A percentile compares a stretch with the other conserved stretches of the same genome.
Conservation (phyloP, 441 rosid genomes). For the Gossypium lobatum region DNA sequence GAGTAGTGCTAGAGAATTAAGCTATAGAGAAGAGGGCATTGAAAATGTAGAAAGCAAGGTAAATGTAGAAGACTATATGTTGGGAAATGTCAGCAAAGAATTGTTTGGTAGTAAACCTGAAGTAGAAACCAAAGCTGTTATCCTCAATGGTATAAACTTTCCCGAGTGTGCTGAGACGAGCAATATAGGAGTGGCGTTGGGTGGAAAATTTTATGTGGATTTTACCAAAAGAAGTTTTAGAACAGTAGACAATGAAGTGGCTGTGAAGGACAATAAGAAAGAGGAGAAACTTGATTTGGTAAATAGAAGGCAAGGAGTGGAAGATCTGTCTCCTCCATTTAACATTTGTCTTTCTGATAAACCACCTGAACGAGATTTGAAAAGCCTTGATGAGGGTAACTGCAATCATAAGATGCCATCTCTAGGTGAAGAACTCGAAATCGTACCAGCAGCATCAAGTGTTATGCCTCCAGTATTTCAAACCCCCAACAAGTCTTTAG, state of each 20-base stretch:
- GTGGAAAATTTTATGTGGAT: conserved; percentile 12
- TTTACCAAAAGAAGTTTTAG: conserved; percentile 6
- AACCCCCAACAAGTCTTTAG: conserved; percentile 29
- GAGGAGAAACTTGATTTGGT: conserved; percentile 15
- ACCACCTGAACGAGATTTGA: conserved; percentile 28
- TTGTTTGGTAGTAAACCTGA: conserved; percentile 17
- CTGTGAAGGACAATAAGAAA: conserved; percentile 1
- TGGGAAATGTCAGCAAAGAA: conserved; percentile 13
- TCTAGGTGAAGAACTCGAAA: conserved; percentile 20
- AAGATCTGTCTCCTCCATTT: conserved; percentile 9
- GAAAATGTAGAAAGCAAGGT: conserved; percentile 17
- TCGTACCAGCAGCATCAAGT: conserved; percentile 17
- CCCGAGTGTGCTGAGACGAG: conserved; percentile 20
- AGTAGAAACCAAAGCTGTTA: conserved; percentile 17
- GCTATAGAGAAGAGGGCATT: conserved; percentile 6
- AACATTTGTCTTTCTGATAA: conserved; percentile 14
- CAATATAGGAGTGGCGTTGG: conserved; percentile 6
- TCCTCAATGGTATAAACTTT: not conserved
- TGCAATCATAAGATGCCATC: conserved; percentile 24
- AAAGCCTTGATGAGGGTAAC: conserved; percentile 20
- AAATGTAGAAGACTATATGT: not conserved
- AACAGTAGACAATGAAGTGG: conserved; percentile 20
- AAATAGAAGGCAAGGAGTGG: not conserved
- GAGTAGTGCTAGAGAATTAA: conserved; percentile 18
- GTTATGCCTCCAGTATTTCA: conserved; percentile 30